Percentiles rank a stretch among this genome's conserved stretches.
These are phyloP conservation scores for Fraxinus quadrangulata DNA, from an alignment of 257 asterid genomes.

Conservation along the genomic window DNA sequence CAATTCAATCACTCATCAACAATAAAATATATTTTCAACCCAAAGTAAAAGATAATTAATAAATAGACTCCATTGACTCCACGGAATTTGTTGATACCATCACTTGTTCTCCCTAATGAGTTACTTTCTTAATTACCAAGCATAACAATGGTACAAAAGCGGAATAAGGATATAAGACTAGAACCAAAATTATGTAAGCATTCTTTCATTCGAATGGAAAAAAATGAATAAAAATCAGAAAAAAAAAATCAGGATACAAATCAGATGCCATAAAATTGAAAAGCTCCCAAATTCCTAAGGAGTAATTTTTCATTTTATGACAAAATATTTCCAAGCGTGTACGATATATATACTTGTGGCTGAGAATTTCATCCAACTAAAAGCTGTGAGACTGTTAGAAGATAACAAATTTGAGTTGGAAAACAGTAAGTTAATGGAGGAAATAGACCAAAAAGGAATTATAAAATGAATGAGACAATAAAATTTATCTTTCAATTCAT, in stretches of 20 bases:
- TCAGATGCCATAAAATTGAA: background rate
- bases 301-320: too few species aligned
- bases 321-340: background rate
- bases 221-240: background rate
- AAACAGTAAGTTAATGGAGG: background rate
- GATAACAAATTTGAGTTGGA: background rate
- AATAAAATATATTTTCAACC: background rate
- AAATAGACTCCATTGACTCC: constrained; percentile 16
- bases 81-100: constrained; percentile 13
- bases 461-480: background rate
- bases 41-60: background rate
- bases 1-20: background rate
- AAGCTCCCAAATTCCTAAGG: background rate
- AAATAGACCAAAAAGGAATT: background rate
- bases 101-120: constrained; percentile 5
- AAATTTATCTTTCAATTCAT: background rate
- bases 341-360: background rate
- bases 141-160: background rate
- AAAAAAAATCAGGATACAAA: too few species aligned
- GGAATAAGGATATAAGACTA: background rate
- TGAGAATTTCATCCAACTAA: background rate
- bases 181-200: background rate
- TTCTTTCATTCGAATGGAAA: background rate
- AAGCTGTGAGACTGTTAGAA: background rate
- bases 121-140: background rate